phyloP scores from a whole-genome alignment of 768 basidiomycete genomes.

The Cystobasidium tubakii region DNA sequence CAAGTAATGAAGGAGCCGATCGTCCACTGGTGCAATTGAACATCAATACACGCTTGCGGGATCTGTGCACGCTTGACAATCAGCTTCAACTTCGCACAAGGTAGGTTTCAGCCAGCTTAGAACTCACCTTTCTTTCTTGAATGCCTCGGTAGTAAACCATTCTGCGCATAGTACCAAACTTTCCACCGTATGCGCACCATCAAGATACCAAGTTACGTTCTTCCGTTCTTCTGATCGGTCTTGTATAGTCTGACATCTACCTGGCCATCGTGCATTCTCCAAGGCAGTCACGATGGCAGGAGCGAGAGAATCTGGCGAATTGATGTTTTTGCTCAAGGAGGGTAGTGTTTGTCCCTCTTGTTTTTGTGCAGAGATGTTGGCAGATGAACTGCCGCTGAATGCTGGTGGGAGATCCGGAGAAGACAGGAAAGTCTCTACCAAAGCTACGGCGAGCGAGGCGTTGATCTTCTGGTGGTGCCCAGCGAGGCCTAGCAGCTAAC shows the following conservation, averaged over 20 bases:
- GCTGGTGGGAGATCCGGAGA: conserved; percentile 45
- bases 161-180: conserved; percentile 77
- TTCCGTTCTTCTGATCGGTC: conserved; percentile 56
- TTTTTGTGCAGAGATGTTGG: neutral
- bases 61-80: conserved; percentile 40
- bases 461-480: conserved; percentile 83
- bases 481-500: conserved; percentile 61
- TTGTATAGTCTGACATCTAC: conserved; percentile 76
- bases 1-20: conserved; percentile 67
- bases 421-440: conserved; percentile 63
- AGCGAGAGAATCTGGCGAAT: conserved; percentile 52
- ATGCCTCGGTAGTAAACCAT: conserved; percentile 64
- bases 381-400: conserved; percentile 20
- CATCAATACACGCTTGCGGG: conserved; percentile 60
- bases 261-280: conserved; percentile 75
- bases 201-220: conserved; percentile 74
- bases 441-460: conserved; percentile 72
- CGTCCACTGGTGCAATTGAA: conserved; percentile 95
- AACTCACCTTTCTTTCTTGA: conserved; percentile 30
- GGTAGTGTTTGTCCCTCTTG: neutral
- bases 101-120: no score
- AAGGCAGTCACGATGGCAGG: conserved; percentile 61
- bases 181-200: conserved; percentile 91
- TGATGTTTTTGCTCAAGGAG: neutral
- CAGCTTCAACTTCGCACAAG: no score